These are phyloP conservation scores for Aciculoconidium aculeatum DNA, from an alignment of 805 yeast genomes.

Conservation along the genomic window DNA sequence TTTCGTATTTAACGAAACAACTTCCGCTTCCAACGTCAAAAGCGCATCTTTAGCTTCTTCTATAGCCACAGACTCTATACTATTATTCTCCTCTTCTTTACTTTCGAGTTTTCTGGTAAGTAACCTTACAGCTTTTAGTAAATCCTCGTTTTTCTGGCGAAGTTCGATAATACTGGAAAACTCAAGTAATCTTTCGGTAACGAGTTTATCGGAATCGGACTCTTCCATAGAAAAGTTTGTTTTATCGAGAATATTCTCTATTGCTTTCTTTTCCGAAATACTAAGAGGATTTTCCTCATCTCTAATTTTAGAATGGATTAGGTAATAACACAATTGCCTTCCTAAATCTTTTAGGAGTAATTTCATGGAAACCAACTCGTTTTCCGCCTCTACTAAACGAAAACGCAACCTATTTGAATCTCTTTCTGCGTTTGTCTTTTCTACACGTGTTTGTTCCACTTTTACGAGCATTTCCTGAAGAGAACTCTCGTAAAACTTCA, in stretches of 20 bases:
- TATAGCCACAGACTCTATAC: conserved; percentile 43
- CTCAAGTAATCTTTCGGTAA: conserved; percentile 66
- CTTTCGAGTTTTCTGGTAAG: conserved; percentile 67
- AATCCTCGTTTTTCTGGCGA: conserved; percentile 67
- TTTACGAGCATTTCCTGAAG: conserved; percentile 46
- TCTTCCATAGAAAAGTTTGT: conserved; percentile 24
- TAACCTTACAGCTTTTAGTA: conserved; percentile 61
- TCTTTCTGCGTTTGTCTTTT: conserved; percentile 40
- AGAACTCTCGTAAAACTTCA: conserved; percentile 49
- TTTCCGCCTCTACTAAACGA: conserved; percentile 36
- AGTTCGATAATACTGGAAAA: conserved; percentile 65
- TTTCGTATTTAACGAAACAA: conserved; percentile 46
- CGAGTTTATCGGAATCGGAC: conserved; percentile 66
- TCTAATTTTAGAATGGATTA: conserved; percentile 59
- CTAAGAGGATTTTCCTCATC: conserved; percentile 57
- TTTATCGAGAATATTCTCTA: conserved; percentile 47
- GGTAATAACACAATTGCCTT: conserved; percentile 70
- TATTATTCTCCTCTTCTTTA: conserved; percentile 44
- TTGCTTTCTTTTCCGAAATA: conserved; percentile 56
- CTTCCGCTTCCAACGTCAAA: conserved; percentile 52
- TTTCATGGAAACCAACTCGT: conserved; percentile 43
- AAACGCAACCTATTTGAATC: conserved; percentile 29
- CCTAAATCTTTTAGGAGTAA: conserved; percentile 69
- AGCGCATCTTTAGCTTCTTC: conserved; percentile 69
- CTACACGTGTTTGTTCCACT: conserved; percentile 49